Evolutionary conservation across 2,329 filamentous ascomycete genomes (phyloP), one percentile per base, ranked within the genome.

Genomic region (Sordariomycetes sp.): DNA sequence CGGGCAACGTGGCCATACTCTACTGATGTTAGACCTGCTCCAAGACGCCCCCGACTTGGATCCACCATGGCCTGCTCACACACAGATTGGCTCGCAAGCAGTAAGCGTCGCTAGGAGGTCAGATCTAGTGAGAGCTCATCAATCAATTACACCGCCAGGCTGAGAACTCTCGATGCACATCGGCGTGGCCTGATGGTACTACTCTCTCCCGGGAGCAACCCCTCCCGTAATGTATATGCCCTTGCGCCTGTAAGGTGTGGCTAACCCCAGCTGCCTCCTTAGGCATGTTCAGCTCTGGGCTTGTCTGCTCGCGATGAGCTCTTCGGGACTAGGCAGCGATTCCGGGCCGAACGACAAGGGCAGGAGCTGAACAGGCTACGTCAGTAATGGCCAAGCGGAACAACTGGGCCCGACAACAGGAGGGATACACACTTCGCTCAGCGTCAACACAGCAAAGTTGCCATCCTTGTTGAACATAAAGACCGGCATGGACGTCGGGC

Each of bases 401-500:
- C 24, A 6, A 18, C 8, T 3, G 14, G 51, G 12, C 3, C 3
- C 24, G 2, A 51, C 10, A 24, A 22, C 22, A 24, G 46, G 28
- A 3, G 51, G 51, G 3, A 7, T 5, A 8, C 37, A 8, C 68
- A 86, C 83, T 74, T 90, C 79, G 62, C 85, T 83, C 59, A 96
- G 74, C 25, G 78, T 87, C 73, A 84, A 77, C 25, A 89, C 82
- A n/a, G 83, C 76, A 65, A 80, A 91, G 61, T 86, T 81, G 2
- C 86, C 87, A 62, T 91, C 81, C 70, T 86, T 87, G 71, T 95
- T 91, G 72, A 95, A 96, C 93, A 97, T 96, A 69, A 96, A 85
- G 59, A 99, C 81, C 0, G 91, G 93, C 60, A 82, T 85, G 6
- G 78, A 74, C n/a, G 84, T 67, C 7, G 79, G 71, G 63, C 83